A percentile compares a stretch with the other conserved stretches of the same genome.
These are phyloP conservation scores for Kwoniella shivajii DNA, from an alignment of 1,284 basidiomycete genomes.

Conservation along the genomic window DNA sequence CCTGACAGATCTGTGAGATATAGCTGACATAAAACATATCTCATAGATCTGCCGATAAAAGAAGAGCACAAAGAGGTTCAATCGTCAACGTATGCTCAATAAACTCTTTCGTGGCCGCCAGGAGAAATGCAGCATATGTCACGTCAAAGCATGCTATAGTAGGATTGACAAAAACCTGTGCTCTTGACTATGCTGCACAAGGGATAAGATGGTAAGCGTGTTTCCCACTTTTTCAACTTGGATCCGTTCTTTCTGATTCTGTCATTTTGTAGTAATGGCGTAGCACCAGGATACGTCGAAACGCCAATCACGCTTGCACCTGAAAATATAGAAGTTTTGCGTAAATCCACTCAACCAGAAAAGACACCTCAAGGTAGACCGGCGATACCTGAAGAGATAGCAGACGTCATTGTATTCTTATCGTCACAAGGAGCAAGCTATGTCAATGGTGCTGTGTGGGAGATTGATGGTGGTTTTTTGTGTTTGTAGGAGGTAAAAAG, in stretches of 20 bases:
- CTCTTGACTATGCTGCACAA: constrained; percentile 10
- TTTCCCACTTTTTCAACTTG: neutral
- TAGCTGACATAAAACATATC: neutral
- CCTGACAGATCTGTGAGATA: neutral
- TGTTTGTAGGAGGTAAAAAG: neutral
- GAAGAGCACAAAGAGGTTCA: constrained; percentile 22
- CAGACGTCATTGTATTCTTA: constrained; percentile 26
- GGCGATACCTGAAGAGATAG: constrained; percentile 23
- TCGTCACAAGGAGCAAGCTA: constrained; percentile 14
- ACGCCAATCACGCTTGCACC: constrained; percentile 12
- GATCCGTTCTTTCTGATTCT: neutral
- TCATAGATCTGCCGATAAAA: constrained; percentile 1
- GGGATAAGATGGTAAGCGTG: constrained; percentile 12
- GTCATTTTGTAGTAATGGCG: constrained; percentile 3
- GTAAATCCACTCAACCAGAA: constrained; percentile 12
- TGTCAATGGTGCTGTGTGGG: constrained; percentile 23
- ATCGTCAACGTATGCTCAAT: constrained; percentile 30
- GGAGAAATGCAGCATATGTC: constrained; percentile 15
- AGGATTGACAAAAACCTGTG: constrained; percentile 19
- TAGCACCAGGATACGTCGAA: constrained; percentile 13
- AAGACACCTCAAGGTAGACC: constrained; percentile 18
- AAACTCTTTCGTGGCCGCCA: constrained; percentile 15
- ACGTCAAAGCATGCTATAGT: constrained; percentile 27
- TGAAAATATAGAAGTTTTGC: constrained; percentile 10
- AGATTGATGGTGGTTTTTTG: constrained; percentile 12